Evolutionary conservation across 116 monocot species (phyloP), one percentile per base, ranked within the genome.

Genomic region (Dioscorea cayenensis): DNA sequence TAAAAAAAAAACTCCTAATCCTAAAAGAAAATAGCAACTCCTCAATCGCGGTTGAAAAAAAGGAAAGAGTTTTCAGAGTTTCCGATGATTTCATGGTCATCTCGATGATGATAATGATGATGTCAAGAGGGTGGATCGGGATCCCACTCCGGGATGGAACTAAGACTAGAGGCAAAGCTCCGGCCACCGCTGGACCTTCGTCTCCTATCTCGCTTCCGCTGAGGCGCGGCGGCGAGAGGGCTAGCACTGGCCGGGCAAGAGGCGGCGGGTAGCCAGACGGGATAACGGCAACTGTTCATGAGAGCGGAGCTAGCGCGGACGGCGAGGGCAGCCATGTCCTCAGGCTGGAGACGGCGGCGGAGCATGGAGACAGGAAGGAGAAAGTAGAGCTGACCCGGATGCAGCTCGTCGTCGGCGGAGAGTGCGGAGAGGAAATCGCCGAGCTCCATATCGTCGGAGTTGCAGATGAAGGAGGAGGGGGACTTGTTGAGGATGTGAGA

Each of bases 271-370:
- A 55, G 19, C 55, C 55, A 55, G 19, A n/a, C 18, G 5, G 55
- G n/a, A 16, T 16, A n/a, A 4, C 55, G 55, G 14, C 55, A 55
- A 19, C 55, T 3, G 18, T 55, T 55, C 20, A 80, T 55, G 29
- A 82, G 72, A 43, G 82, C 82, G n/a, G 68, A 69, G 52, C 77
- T 82, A 28, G 82, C 82, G 55, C 77, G 67, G 64, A 77, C 51
- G 2, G 82, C 82, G 59, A 82, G 82, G 10, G 67, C 69, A 13
- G 82, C 82, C 77, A 82, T 82, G 69, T 82, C 77, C n/a, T 82
- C 82, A 7, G 77, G 68, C 50, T 70, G 73, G n/a, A 82, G 69
- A 10, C 69, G 72, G 20, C 73, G 82, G 12, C 73, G 77, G 60
- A 77, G 70, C 73, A 73, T 73, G 3, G 69, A 43, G 48, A 49